Evolutionary conservation across 139 green algal genomes (phyloP), one percentile per base, ranked within the genome.

Genomic region (Trebouxia sp.): DNA sequence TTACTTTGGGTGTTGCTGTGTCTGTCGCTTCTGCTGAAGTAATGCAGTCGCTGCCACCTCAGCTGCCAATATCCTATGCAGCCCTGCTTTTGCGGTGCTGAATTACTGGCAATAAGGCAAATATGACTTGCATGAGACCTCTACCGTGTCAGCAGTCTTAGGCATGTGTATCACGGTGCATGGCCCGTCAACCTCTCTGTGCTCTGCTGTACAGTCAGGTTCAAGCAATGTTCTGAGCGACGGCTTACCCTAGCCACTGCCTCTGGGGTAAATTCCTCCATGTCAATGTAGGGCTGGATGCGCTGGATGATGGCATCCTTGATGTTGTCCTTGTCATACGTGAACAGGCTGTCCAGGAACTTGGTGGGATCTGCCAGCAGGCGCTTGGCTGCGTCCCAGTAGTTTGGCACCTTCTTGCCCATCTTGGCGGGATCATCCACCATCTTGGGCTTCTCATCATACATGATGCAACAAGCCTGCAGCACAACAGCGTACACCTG

Each of bases 391-490:
- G 72, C 78, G 48, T 88, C 88, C 88, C 88, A 92, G 76, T 88
- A 97, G 84, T 96, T 89, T n/a, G 90, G 80, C 24, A 94, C 76
- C 88, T 96, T 94, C 76, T 88, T 90, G 80, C 92, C 92, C 50
- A 91, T 83, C 78, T 89, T 89, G 82, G 82, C 87, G n/a, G 91
- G 91, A 82, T 97, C 91, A 32, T 88, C 82, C 62, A 93, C 86
- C 90, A 96, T 96, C 82, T 94, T 94, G 39, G 92, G 90, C 85
- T 95, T 95, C 83, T 93, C 85, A 43, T 93, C 87, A 85, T 96
- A 96, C 89, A 96, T 94, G 84, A 96, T 96, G 87, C 93, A 97
- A 1, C 85, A 86, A 2, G 90, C 92, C 84, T 97, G 92, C 89
- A 95, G 92, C 83, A 51, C 17, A 66, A 38, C 26, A 65, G 7